phyloP scores from a whole-genome alignment of 805 yeast genomes.

The Yamadazyma sp. region DNA sequence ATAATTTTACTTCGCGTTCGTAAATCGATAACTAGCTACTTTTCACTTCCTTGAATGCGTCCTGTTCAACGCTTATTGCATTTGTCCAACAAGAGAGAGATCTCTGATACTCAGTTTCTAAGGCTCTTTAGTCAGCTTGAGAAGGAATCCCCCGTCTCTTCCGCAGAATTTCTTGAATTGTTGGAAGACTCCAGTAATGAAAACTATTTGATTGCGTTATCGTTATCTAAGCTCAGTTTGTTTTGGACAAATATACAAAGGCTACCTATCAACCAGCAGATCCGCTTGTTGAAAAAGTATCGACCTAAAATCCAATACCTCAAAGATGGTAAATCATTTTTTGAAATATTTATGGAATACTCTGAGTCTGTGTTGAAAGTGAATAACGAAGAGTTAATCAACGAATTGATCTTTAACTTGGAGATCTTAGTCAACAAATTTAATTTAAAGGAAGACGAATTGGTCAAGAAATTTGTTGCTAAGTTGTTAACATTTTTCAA shows the following conservation, averaged over 20 bases:
- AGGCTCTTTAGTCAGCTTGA: slow-evolving; percentile 30
- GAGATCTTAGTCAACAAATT: slow-evolving; percentile 9
- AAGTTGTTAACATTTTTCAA: slow-evolving; percentile 11
- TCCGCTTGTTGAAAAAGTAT: slow-evolving; percentile 12
- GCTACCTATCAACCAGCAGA: slow-evolving; percentile 14
- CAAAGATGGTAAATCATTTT: slow-evolving; percentile 10
- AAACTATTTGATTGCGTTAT: slow-evolving; percentile 11
- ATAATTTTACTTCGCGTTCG: neutral
- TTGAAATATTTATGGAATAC: slow-evolving; percentile 10
- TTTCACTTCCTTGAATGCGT: slow-evolving; percentile 4
- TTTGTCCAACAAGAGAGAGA: slow-evolving; percentile 13
- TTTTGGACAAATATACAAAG: slow-evolving; percentile 14
- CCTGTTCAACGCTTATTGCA: slow-evolving; percentile 9
- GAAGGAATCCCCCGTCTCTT: slow-evolving; percentile 18
- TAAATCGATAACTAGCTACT: neutral
- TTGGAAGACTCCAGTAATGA: slow-evolving; percentile 21
- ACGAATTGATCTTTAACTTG: slow-evolving; percentile 16
- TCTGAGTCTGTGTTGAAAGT: slow-evolving; percentile 10
- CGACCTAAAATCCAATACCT: slow-evolving; percentile 10
- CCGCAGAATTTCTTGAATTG: slow-evolving; percentile 26
- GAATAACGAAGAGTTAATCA: slow-evolving; percentile 15
- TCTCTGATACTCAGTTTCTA: slow-evolving; percentile 26
- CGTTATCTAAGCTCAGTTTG: slow-evolving; percentile 3
- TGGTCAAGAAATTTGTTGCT: slow-evolving; percentile 9
- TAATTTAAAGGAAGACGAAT: slow-evolving; percentile 8